These are phyloP conservation scores for Metarhizium humberi DNA, from an alignment of 2,329 filamentous ascomycete genomes.

Conservation along the genomic window DNA sequence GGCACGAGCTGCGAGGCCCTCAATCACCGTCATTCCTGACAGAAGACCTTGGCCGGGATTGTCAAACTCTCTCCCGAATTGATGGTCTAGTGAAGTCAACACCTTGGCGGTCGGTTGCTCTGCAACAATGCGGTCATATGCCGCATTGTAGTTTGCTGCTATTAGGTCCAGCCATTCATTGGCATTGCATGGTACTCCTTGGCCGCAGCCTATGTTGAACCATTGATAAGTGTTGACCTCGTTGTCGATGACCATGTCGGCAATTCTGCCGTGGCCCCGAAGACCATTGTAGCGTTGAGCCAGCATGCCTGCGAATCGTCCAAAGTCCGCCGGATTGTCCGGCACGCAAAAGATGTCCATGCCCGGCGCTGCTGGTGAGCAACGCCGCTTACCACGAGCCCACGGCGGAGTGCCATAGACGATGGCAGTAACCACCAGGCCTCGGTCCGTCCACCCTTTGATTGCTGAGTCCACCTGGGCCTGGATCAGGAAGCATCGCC, in stretches of 20 bases:
- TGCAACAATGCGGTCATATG: neutral
- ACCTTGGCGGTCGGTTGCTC: neutral
- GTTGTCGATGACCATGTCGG: slow-evolving; percentile 1
- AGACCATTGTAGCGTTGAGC: neutral
- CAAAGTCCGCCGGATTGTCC: neutral
- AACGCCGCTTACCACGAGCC: neutral
- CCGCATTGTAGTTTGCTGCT: neutral
- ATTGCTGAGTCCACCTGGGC: neutral
- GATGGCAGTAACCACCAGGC: neutral
- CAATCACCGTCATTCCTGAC: neutral
- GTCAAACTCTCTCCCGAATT: neutral
- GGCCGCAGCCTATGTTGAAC: slow-evolving; percentile 2
- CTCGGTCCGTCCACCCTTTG: neutral
- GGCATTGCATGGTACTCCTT: neutral
- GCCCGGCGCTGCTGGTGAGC: neutral
- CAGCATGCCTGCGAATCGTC: slow-evolving; percentile 1
- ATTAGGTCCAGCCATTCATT: neutral
- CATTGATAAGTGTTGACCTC: neutral
- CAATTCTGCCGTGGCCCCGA: neutral
- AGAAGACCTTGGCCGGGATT: neutral
- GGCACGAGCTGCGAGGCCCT: neutral
- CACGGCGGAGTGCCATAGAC: neutral
- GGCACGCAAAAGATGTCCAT: neutral
- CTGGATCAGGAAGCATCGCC: neutral
- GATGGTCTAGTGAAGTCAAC: neutral